Evolutionary conservation across 768 basidiomycete species (phyloP), one percentile per base, ranked within the genome.

Genomic region (Scleroderma bovista): DNA sequence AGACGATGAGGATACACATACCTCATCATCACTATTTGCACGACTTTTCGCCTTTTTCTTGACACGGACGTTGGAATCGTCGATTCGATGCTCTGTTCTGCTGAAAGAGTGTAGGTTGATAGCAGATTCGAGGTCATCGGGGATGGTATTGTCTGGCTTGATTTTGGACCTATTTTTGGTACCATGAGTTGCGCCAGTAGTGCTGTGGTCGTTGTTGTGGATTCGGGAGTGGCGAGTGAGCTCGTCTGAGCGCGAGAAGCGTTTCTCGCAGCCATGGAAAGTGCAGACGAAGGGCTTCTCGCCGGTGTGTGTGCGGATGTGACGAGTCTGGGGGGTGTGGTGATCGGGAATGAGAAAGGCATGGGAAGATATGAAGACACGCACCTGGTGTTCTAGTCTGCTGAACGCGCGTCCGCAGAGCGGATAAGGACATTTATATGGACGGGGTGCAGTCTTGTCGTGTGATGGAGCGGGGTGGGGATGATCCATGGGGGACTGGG

Each of bases 181-280:
- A 56, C 54, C 53, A 48, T 62, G 58, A 6, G 50, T 32, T 31
- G 66, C 55, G 32, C 50, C 46, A 9, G 26, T 5, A 29, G 26
- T 29, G 9, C 26, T 50, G 51, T 77, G 74, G 59, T 83, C 77
- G 56, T 78, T 80, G 63, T 81, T 83, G 69, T 99, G 95, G 57
- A 98, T 99, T 42, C 95, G 81, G 1, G 89, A 87, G 63, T 99
- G 95, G 50, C 95, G 80, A 24, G 95, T 99, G 56, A 99, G 81
- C 70, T 99, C 95, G 74, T 99, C 95, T n/a, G 91, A 93, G 51
- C 95, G 85, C 16, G 91, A 93, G 69, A 99, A 99, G 6, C 93
- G 87, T 68, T 98, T 99, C 69, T 96, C 94, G 78, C 95, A 99
- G n/a, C 84, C 81, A 3, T 90, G 83, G 66, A 85, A 90, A 2